These are phyloP conservation scores for Adansonia madagascariensis DNA, from an alignment of 441 rosid species.

Conservation along the genomic window DNA sequence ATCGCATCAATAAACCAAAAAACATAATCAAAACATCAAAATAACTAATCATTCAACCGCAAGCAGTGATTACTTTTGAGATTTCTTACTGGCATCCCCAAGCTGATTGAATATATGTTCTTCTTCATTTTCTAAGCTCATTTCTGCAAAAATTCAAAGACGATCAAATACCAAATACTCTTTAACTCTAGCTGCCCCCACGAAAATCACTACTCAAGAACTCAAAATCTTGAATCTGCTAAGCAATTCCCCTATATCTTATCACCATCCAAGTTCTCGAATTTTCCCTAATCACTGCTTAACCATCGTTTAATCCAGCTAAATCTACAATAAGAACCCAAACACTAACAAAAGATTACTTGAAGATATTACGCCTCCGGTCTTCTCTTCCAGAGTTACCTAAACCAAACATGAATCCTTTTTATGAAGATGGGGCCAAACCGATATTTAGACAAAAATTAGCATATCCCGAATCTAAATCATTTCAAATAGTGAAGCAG, in stretches of 20 bases:
- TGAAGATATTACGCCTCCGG: conserved; percentile 15
- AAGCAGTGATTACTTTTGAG: conserved; percentile 43
- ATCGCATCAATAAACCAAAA: neutral
- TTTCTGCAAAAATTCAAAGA: conserved; percentile 36
- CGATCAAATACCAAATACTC: conserved; percentile 13
- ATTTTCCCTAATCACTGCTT: conserved; percentile 13
- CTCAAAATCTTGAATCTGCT: conserved; percentile 17
- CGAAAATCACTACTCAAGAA: conserved; percentile 23
- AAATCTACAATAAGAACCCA: conserved; percentile 31
- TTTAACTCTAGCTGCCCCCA: neutral
- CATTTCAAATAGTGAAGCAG: conserved; percentile 24
- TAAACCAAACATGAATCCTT: conserved; percentile 21
- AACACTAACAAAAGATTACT: conserved; percentile 3
- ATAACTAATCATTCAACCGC: conserved; percentile 21
- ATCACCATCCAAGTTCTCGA: neutral
- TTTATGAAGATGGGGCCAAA: conserved; percentile 28
- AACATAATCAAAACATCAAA: neutral
- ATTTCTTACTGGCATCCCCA: conserved; percentile 38
- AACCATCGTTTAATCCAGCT: conserved; percentile 40
- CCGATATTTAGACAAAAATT: conserved; percentile 26
- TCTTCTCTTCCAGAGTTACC: conserved; percentile 21
- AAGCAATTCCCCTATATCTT: conserved; percentile 25
- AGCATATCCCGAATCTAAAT: conserved; percentile 34
- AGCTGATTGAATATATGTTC: conserved; percentile 45
- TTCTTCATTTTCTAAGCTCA: conserved; percentile 69